phyloP scores from a whole-genome alignment of 2,329 filamentous ascomycete genomes.

The Botrytis medusae region DNA sequence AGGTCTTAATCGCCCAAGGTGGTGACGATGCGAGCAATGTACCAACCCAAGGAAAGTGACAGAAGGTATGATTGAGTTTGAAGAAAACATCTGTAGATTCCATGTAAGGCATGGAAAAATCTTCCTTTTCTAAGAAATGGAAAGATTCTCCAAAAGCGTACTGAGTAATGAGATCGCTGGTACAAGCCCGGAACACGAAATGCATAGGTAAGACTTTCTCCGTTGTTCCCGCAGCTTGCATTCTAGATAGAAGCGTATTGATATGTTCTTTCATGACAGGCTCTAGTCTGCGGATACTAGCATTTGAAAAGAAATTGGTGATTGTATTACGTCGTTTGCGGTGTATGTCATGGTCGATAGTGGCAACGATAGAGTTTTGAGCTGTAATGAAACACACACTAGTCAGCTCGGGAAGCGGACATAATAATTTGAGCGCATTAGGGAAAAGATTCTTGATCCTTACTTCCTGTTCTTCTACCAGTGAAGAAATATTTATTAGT shows the following conservation, averaged over 20 bases:
- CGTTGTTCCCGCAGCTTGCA: neutral
- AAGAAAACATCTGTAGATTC: neutral
- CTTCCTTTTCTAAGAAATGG: neutral
- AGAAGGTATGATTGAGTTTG: conserved; percentile 1
- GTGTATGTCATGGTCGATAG: neutral
- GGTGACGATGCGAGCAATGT: neutral
- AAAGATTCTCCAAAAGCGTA: neutral
- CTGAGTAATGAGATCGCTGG: neutral
- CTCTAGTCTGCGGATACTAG: neutral
- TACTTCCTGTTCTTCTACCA: conserved; percentile 4
- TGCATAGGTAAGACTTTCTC: neutral
- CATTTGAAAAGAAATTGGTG: neutral
- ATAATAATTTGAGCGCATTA: neutral
- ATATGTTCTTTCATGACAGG: neutral
- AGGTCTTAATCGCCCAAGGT: neutral
- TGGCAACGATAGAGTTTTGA: conserved; percentile 24
- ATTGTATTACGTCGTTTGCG: neutral
- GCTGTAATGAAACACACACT: neutral
- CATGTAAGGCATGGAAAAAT: neutral
- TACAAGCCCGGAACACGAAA: neutral
- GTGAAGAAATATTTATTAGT: neutral
- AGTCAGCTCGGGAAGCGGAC: neutral
- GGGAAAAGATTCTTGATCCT: neutral
- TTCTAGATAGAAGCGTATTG: neutral
- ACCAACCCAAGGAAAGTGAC: neutral